Evolutionary conservation across 2,329 filamentous ascomycete genomes (phyloP).

Genomic region (Diaporthe destruens): DNA sequence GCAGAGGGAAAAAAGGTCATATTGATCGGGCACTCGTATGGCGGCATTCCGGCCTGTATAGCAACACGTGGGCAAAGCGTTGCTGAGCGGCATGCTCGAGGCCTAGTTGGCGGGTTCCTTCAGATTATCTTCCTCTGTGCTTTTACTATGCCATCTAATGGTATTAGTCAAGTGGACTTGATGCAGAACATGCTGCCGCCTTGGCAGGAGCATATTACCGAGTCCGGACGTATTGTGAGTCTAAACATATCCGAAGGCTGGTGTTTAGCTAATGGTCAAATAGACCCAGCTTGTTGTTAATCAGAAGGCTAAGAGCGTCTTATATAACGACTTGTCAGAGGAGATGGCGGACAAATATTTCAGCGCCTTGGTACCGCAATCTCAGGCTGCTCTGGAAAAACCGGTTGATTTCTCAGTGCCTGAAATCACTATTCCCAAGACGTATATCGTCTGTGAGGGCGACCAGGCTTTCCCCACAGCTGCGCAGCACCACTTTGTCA

Average conservation of each 20-base stretch:
- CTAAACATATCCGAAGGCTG: too few species aligned
- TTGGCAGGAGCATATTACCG: not conserved
- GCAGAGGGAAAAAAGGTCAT: not conserved
- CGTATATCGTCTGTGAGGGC: not conserved
- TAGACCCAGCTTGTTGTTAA: not conserved
- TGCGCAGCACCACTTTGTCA: not conserved
- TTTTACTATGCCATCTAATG: not conserved
- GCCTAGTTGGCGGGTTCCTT: not conserved
- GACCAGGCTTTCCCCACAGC: conserved; percentile 12
- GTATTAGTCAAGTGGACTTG: not conserved
- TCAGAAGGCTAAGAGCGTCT: not conserved
- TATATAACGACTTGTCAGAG: not conserved
- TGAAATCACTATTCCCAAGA: conserved; percentile 15
- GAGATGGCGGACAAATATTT: not conserved
- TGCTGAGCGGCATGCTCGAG: not conserved
- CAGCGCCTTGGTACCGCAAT: not conserved
- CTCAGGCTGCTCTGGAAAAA: not conserved
- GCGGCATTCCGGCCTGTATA: conserved; percentile 9
- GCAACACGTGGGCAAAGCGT: not conserved
- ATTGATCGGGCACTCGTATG: conserved; percentile 22
- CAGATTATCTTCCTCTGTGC: not conserved
- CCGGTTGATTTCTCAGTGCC: not conserved
- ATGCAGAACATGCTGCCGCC: not conserved
- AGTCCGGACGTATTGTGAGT: not conserved
- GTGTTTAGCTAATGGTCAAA: not conserved